A percentile compares a stretch with the other conserved stretches of the same genome.
phyloP scores from a whole-genome alignment of 768 basidiomycete genomes.

The Russula foetens region DNA sequence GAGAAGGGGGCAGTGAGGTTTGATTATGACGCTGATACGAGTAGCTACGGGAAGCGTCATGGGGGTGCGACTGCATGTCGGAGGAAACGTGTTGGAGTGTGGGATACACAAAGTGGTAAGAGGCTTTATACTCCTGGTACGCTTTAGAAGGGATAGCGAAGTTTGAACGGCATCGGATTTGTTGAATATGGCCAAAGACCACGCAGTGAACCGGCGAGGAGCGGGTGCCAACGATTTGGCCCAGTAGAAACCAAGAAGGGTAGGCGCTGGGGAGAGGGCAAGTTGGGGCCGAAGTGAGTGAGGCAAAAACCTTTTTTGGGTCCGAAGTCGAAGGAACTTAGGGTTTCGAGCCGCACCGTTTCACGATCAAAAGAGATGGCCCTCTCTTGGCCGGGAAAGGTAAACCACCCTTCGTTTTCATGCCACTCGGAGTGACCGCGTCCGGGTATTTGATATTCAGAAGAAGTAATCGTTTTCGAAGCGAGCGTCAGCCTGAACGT shows the following conservation, averaged over 20 bases:
- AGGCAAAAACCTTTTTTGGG: slow-evolving; percentile 13
- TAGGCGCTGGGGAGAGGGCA: slow-evolving; percentile 8
- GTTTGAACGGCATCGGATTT: slow-evolving; percentile 18
- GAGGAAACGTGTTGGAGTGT: slow-evolving; percentile 6
- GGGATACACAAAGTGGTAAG: neutral
- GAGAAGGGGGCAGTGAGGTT: neutral
- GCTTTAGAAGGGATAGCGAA: slow-evolving; percentile 5
- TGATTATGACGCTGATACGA: slow-evolving; percentile 13
- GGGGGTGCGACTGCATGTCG: slow-evolving; percentile 15
- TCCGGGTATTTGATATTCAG: slow-evolving; percentile 10
- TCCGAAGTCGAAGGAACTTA: slow-evolving; percentile 11
- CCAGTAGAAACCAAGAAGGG: slow-evolving; percentile 7
- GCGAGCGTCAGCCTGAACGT: neutral
- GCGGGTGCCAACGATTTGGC: slow-evolving; percentile 11
- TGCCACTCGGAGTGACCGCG: neutral
- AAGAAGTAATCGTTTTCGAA: neutral
- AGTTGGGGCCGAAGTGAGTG: slow-evolving; percentile 5
- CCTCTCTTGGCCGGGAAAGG: slow-evolving; percentile 4
- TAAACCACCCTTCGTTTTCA: slow-evolving; percentile 8
- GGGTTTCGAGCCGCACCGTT: slow-evolving; percentile 12
- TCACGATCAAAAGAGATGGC: slow-evolving; percentile 7
- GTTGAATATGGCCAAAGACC: slow-evolving; percentile 8
- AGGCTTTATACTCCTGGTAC: slow-evolving; percentile 11
- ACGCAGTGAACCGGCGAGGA: slow-evolving; percentile 12
- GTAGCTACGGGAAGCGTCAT: slow-evolving; percentile 10